phyloP scores from a whole-genome alignment of 208 protist genomes.

The Crithidia acanthocephali region DNA sequence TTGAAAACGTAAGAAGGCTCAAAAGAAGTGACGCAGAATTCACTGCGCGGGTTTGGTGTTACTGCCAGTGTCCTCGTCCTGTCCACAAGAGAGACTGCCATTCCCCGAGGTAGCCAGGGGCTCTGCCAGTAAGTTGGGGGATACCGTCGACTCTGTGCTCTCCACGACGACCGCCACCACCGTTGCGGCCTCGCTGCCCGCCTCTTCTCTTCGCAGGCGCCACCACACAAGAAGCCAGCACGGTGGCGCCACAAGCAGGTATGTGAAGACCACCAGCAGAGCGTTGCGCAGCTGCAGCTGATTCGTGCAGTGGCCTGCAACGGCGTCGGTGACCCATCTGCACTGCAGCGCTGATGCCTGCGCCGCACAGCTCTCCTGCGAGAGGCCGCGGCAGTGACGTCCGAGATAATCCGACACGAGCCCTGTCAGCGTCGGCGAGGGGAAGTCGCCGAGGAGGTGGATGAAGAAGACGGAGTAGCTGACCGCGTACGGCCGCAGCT shows the following conservation, averaged over 20 bases:
- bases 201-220: conserved; percentile 27
- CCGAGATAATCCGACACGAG: conserved; percentile 64
- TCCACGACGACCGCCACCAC: too few species aligned
- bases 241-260: conserved; percentile 52
- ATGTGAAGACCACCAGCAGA: conserved; percentile 65
- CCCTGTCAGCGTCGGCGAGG: conserved; percentile 81
- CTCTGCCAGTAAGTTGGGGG: too few species aligned
- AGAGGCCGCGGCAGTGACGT: conserved; percentile 38
- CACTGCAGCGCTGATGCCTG: conserved; percentile 31
- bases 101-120: too few species aligned
- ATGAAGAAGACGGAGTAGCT: conserved; percentile 89
- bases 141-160: too few species aligned
- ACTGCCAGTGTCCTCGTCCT: too few species aligned
- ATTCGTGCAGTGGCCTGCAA: conserved; percentile 50
- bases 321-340: conserved; percentile 38
- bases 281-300: conserved; percentile 71
- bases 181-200: background rate
- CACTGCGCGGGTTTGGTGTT: too few species aligned
- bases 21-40: too few species aligned
- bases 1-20: too few species aligned
- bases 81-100: too few species aligned
- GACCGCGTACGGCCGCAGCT: conserved; percentile 82
- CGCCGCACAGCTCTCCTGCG: background rate
- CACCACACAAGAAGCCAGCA: conserved; percentile 58
- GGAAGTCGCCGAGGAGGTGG: conserved; percentile 90